Evolutionary conservation across 371 early-diverging fungal genomes (phyloP).

Genomic region (Mortierella polycephala): DNA sequence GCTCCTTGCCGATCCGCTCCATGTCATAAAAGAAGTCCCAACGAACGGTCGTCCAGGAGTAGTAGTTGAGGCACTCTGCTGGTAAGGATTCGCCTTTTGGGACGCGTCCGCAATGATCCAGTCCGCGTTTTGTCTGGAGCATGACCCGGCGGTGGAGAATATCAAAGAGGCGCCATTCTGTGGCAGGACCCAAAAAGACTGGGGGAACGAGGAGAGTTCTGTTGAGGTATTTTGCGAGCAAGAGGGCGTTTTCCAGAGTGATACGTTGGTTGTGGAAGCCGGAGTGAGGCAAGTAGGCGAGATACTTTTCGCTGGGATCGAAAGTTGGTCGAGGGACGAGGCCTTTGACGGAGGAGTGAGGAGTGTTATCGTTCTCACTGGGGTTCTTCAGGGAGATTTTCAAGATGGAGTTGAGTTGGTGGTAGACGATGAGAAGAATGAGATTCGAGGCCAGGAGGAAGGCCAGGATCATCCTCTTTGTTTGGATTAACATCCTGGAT

Average conservation of each 20-base stretch:
- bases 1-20: conserved; percentile 46
- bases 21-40: conserved; percentile 72
- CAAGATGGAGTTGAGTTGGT: conserved; percentile 22
- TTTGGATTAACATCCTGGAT: conserved; percentile 33
- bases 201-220: conserved; percentile 67
- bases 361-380: not conserved
- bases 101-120: conserved; percentile 62
- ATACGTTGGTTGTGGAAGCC: conserved; percentile 70
- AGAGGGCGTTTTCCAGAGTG: conserved; percentile 66
- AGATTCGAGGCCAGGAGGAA: conserved; percentile 28
- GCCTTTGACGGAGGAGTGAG: conserved; percentile 10
- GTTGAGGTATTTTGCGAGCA: conserved; percentile 66
- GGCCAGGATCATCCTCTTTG: conserved; percentile 27
- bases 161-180: conserved; percentile 64
- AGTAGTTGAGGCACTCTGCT: conserved; percentile 67
- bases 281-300: conserved; percentile 69
- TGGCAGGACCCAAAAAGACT: conserved; percentile 69
- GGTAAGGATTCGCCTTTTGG: conserved; percentile 58
- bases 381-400: not conserved
- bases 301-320: conserved; percentile 51
- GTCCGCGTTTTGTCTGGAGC: conserved; percentile 66
- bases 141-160: conserved; percentile 65
- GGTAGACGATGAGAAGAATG: conserved; percentile 28
- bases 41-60: conserved; percentile 66
- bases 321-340: conserved; percentile 21